Conservation (phyloP, 768 basidiomycete species). For the Lepiota brunneoincarnata region DNA sequence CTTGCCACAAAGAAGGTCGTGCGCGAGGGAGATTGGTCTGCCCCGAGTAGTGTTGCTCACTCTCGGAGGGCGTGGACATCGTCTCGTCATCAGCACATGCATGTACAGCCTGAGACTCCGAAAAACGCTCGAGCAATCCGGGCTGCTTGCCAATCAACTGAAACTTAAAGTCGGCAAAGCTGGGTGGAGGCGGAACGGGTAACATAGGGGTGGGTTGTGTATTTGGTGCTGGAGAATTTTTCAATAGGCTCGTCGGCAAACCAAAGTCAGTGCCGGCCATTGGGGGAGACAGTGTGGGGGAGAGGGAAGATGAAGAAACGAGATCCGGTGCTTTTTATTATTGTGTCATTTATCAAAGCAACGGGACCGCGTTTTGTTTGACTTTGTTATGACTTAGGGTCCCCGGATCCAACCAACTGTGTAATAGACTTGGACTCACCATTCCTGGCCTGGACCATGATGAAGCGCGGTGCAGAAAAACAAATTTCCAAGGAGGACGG, state of each 20-base stretch:
- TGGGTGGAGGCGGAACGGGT: neutral
- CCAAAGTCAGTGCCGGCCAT: conserved; percentile 6
- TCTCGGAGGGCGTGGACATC: conserved; percentile 3
- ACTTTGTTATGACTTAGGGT: neutral
- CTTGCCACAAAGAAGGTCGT: neutral
- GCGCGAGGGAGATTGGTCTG: neutral
- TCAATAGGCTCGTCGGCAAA: neutral
- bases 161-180: conserved; percentile 6
- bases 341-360: neutral
- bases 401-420: neutral
- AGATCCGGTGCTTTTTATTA: neutral
- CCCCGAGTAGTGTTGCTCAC: neutral
- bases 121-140: neutral
- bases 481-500: conserved; percentile 60
- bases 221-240: neutral
- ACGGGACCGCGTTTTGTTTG: neutral
- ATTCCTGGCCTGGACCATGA: conserved; percentile 23
- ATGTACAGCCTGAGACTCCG: neutral
- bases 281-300: neutral
- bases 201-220: neutral
- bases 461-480: conserved; percentile 75
- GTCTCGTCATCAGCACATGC: neutral
- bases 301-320: neutral
- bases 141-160: conserved; percentile 7
- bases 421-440: neutral